These are phyloP conservation scores for Rhizophagus sp. DNA, from an alignment of 192 early-diverging fungal genomes.

Conservation along the genomic window DNA sequence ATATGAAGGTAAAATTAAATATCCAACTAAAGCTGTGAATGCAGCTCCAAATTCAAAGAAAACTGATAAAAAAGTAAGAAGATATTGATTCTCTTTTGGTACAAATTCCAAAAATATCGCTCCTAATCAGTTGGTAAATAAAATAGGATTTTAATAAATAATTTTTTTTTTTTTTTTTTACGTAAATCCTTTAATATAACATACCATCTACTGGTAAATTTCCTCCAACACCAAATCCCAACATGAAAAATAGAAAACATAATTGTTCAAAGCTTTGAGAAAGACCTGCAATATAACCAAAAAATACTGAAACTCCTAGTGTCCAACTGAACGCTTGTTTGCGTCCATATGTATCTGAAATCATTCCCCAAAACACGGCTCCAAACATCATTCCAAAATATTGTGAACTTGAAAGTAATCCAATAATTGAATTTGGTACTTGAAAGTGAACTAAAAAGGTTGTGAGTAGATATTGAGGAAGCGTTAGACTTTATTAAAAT, in stretches of 20 bases:
- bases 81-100: slow-evolving; percentile 73
- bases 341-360: slow-evolving; percentile 74
- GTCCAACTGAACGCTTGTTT: slow-evolving; percentile 76
- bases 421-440: slow-evolving; percentile 64
- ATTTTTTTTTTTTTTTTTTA: neutral
- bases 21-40: slow-evolving; percentile 63
- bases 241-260: slow-evolving; percentile 61
- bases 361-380: slow-evolving; percentile 78
- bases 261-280: slow-evolving; percentile 62
- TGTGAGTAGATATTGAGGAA: neutral
- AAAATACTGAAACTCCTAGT: slow-evolving; percentile 66
- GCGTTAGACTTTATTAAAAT: neutral
- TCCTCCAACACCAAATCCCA: slow-evolving; percentile 77
- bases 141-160: neutral
- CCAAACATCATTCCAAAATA: slow-evolving; percentile 84
- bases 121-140: slow-evolving; percentile 39
- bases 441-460: slow-evolving; percentile 55
- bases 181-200: too few relatives aligned
- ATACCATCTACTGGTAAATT: slow-evolving; percentile 64
- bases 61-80: slow-evolving; percentile 79
- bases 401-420: slow-evolving; percentile 66
- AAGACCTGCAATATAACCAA: slow-evolving; percentile 69
- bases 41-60: slow-evolving; percentile 87
- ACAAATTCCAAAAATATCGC: slow-evolving; percentile 88
- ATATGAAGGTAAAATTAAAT: slow-evolving; percentile 63